phyloP scores from a whole-genome alignment of 306 rosid species.

The Purshia tridentata region DNA sequence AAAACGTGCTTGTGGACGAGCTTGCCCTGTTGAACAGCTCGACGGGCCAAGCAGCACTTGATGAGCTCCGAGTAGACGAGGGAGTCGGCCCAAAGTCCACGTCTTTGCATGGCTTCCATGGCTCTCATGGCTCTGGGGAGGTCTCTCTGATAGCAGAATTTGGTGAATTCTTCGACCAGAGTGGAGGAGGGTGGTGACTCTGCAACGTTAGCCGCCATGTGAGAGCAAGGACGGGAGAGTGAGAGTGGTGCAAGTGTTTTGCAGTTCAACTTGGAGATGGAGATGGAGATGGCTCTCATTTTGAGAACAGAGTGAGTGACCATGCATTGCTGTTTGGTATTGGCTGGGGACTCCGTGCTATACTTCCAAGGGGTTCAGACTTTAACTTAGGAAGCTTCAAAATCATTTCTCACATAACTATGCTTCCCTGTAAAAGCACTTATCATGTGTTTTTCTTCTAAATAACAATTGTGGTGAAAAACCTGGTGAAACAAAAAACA shows the following conservation, averaged over 20 bases:
- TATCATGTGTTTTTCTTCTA: too few species aligned
- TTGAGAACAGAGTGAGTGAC: neutral
- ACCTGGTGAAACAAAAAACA: too few species aligned
- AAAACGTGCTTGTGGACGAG: conserved; percentile 67
- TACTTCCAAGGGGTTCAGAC: too few species aligned
- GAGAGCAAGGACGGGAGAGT: conserved; percentile 24
- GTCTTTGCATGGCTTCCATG: conserved; percentile 66
- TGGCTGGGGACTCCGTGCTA: too few species aligned
- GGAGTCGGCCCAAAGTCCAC: conserved; percentile 52
- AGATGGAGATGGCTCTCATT: conserved; percentile 4
- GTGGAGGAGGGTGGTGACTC: conserved; percentile 27
- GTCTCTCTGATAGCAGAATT: conserved; percentile 56
- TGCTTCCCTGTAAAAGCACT: too few species aligned
- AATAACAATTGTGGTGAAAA: too few species aligned
- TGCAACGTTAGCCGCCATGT: conserved; percentile 15
- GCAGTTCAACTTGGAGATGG: conserved; percentile 37
- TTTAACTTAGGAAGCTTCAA: too few species aligned
- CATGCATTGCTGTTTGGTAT: too few species aligned
- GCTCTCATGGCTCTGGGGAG: conserved; percentile 67
- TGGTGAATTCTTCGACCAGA: conserved; percentile 46
- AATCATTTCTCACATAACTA: too few species aligned
- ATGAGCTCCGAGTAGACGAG: conserved; percentile 72
- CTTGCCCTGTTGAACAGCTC: conserved; percentile 60
- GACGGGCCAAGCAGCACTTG: conserved; percentile 70
- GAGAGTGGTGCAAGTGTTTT: conserved; percentile 21